Evolutionary conservation across 192 early-diverging fungal species (phyloP), one percentile per base, ranked within the genome.

Genomic region (Coemansia umbellata): DNA sequence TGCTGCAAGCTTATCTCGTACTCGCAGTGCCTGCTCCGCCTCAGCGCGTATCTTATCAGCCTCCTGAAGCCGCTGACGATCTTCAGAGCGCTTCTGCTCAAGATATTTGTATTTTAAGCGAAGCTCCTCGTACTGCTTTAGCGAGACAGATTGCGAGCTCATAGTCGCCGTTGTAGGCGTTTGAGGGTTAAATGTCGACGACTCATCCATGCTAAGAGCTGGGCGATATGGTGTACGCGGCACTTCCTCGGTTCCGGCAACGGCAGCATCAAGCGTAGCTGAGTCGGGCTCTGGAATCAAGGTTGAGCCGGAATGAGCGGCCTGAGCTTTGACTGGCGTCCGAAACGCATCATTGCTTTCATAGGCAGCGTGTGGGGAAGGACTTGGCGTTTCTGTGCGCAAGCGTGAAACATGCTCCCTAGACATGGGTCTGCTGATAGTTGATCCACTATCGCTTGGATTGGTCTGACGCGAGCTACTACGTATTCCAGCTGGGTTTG

Each of bases 1-100:
- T 54, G 78, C 82, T 56, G 73, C 59, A 21, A 91, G 66, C 62
- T 85, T 88, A 24, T 84, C 81, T 33, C 84, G 80, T 42, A 82
- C 69, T 5, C 76, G 81, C 53, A 84, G 48, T 33, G 84, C 81
- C 43, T 85, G 83, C 45, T 90, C 85, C 4, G 90, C 82, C 48
- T 92, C 89, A 13, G 80, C 80, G 10, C 78, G 87, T 22, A 85
- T 60, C 36, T 76, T 77, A 37, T 92, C 92, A 19, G 87, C 69
- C 18, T 93, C 86, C 31, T 83, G 68, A 32, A 91, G 69, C 19
- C 67, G 67, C 58, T 90, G 87, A 18, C 85, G 73, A 61, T 94
- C 92, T 50, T 93, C 87, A 7, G 79, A 79, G 9, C 91, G 87
- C 71, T 92, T 91, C 40, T 73, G 70, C 69, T 95, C 91, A 13